Conservation (phyloP, 176 grass and related monocot species). For the Carex myosuroides region DNA sequence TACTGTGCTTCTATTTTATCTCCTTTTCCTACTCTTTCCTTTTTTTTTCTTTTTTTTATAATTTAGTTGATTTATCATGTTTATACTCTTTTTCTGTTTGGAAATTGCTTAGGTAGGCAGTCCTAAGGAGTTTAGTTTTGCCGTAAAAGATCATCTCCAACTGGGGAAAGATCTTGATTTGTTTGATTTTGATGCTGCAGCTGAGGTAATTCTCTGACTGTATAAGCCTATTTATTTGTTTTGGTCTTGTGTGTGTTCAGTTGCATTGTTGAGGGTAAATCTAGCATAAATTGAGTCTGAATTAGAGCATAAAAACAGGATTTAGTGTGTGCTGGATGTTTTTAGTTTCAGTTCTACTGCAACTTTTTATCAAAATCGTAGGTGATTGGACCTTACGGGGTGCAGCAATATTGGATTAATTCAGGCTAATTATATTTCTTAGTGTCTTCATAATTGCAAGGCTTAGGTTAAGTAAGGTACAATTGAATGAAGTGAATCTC, state of each 20-base stretch:
- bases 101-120: constrained; percentile 55
- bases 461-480: neutral
- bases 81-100: constrained; percentile 19
- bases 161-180: constrained; percentile 90
- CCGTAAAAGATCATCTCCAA: constrained; percentile 79
- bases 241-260: neutral
- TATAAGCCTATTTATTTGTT: neutral
- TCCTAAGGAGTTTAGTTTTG: constrained; percentile 69
- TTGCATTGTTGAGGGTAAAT: neutral
- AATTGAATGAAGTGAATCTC: neutral
- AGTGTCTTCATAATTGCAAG: neutral
- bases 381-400: neutral
- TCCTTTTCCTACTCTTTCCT: neutral
- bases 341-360: neutral
- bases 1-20: constrained; percentile 25
- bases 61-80: neutral
- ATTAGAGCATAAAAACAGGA: neutral
- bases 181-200: constrained; percentile 93
- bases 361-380: neutral
- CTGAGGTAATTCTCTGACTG: constrained; percentile 47
- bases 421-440: neutral
- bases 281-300: neutral
- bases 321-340: neutral
- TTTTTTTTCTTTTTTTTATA: neutral
- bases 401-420: neutral